A percentile compares a stretch with the other conserved stretches of the same genome.
phyloP scores from a whole-genome alignment of 1,284 basidiomycete genomes.

The Trichosporon asahii region DNA sequence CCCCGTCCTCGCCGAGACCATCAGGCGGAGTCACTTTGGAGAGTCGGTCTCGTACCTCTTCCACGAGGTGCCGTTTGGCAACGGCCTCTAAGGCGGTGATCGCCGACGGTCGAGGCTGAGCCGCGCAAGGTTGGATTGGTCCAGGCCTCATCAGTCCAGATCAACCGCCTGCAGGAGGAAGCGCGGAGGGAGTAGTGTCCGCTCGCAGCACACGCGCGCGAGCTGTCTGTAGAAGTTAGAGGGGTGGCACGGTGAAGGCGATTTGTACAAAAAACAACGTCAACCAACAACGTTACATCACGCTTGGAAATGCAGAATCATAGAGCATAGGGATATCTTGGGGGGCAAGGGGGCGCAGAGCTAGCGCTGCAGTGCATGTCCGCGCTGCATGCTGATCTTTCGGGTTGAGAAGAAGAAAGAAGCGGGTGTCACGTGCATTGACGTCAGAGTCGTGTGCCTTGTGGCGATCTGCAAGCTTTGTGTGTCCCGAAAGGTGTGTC shows the following conservation, averaged over 20 bases:
- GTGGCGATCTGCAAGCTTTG: no score
- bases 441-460: no score
- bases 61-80: constrained; percentile 52
- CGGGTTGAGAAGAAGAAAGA: no score
- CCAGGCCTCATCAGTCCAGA: no score
- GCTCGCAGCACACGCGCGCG: not conserved
- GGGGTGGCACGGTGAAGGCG: not conserved
- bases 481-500: no score
- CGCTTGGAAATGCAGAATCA: constrained; percentile 5
- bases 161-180: no score
- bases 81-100: constrained; percentile 19
- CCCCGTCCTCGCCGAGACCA: constrained; percentile 93
- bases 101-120: not conserved
- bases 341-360: no score
- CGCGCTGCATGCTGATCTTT: no score
- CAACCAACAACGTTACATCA: not conserved
- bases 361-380: no score
- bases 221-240: not conserved
- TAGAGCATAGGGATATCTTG: not conserved
- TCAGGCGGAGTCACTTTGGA: constrained; percentile 65
- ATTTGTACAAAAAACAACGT: not conserved
- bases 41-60: constrained; percentile 53
- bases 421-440: no score
- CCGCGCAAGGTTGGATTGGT: not conserved
- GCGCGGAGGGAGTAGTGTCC: not conserved